A percentile compares a stretch with the other conserved stretches of the same genome.
Conservation (phyloP, 2,329 filamentous ascomycete genomes). For the Gliomastix tumulicola region DNA sequence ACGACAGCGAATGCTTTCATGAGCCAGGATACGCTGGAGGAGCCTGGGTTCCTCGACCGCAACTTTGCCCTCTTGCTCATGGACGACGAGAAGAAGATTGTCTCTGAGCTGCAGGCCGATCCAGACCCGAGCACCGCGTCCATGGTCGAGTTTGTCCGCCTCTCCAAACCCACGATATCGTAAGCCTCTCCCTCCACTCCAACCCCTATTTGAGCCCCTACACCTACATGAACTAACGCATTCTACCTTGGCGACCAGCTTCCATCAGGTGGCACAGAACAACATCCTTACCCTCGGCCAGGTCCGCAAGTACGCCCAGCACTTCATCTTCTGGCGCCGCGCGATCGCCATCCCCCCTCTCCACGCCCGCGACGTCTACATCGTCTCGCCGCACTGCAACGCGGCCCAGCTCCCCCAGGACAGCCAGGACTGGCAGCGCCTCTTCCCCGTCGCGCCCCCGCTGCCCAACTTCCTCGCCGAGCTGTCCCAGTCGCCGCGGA, state of each 20-base stretch:
- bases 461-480: conserved; percentile 82
- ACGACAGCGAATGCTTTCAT: conserved; percentile 77
- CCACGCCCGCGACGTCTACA: conserved; percentile 83
- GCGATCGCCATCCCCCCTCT: conserved; percentile 88
- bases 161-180: conserved; percentile 63
- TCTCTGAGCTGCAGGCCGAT: conserved; percentile 69
- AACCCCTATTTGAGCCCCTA: neutral
- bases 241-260: conserved; percentile 31
- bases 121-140: conserved; percentile 68
- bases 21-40: conserved; percentile 59
- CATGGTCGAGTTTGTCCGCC: conserved; percentile 74
- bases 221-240: neutral
- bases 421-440: conserved; percentile 62
- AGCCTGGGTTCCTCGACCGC: conserved; percentile 66
- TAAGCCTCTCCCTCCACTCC: no score
- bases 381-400: conserved; percentile 86
- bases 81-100: conserved; percentile 69
- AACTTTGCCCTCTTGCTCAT: conserved; percentile 83
- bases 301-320: conserved; percentile 80
- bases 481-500: conserved; percentile 71
- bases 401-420: conserved; percentile 63
- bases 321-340: conserved; percentile 93
- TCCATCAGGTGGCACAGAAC: conserved; percentile 63
- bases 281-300: conserved; percentile 71
- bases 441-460: conserved; percentile 77